These are phyloP conservation scores for Sedum album DNA, from an alignment of 164 flowering plant species.

Conservation along the genomic window DNA sequence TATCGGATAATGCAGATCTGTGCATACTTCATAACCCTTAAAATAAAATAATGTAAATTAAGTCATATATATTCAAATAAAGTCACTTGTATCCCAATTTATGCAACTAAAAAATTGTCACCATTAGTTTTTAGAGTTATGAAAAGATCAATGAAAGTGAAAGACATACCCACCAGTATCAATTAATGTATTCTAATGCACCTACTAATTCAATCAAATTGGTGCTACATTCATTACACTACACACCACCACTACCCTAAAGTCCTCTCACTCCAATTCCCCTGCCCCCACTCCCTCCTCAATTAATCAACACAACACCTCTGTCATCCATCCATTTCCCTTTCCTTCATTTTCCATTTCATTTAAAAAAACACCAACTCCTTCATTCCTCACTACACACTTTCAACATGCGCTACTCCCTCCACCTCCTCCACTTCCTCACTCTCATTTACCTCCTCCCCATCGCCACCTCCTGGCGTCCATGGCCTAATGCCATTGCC, in stretches of 20 bases:
- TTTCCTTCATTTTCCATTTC: neutral
- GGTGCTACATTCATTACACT: neutral
- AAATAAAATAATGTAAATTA: too few species aligned
- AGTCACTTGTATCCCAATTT: too few species aligned
- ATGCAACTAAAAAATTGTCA: neutral
- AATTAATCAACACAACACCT: neutral
- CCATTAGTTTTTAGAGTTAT: neutral
- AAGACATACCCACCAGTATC: neutral
- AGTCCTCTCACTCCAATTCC: neutral
- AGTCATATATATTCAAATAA: too few species aligned
- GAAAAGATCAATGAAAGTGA: neutral
- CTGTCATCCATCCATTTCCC: neutral
- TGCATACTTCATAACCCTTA: too few species aligned
- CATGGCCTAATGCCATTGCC: slow-evolving; percentile 32
- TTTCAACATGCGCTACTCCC: neutral
- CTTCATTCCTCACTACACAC: neutral
- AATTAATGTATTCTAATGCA: neutral
- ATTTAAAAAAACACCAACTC: neutral
- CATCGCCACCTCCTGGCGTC: slow-evolving; percentile 25
- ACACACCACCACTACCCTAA: neutral
- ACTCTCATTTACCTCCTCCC: neutral
- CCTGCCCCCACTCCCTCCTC: neutral
- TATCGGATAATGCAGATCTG: too few species aligned
- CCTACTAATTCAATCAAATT: neutral
- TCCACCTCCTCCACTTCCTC: neutral